Evolutionary conservation across 2,329 filamentous ascomycete genomes (phyloP), one percentile per base, ranked within the genome.

Genomic region (Neobulgaria alba): DNA sequence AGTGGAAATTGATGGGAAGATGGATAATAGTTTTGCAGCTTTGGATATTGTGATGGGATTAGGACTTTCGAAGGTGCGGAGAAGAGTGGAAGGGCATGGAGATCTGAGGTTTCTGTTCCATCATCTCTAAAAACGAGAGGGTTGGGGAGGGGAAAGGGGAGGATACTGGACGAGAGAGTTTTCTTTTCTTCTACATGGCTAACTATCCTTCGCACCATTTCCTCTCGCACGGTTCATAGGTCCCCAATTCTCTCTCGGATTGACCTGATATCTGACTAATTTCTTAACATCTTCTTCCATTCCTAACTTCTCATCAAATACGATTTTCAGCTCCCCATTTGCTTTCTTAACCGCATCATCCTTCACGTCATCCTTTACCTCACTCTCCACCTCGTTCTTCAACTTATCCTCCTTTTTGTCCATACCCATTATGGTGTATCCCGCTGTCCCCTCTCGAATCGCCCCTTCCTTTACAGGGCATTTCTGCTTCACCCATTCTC

Each of bases 191-290:
- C n/a, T n/a, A n/a, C n/a, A n/a, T n/a, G n/a, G n/a, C n/a, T n/a
- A n/a, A n/a, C n/a, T n/a, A n/a, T n/a, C n/a, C n/a, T n/a, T n/a
- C n/a, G n/a, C n/a, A n/a, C n/a, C n/a, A n/a, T 47, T 44, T 3
- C 53, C 57, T 34, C 51, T 58, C 3, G 58, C 58, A 5, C 56
- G 46, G 40, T 54, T 57, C 58, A 61, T 61, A 7, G 92, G 92
- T 0, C 92, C 92, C 92, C 92, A 98, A 61, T 96, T 92, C 57
- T 87, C 81, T 45, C 82, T 71, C 33, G 92, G 92, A 59, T 96
- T 96, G 46, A 81, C 66, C 66, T 95, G 92, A 62, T 95, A 98
- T 48, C 90, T 72, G 39, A 93, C 79, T 33, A 93, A 70, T 49
- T 80, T 82, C 59, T 76, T 81, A 36, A 67, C 72, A 39, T 75